A percentile compares a stretch with the other conserved stretches of the same genome.
Conservation (phyloP, 148 eudicot genomes). For the Simmondsia chinensis region DNA sequence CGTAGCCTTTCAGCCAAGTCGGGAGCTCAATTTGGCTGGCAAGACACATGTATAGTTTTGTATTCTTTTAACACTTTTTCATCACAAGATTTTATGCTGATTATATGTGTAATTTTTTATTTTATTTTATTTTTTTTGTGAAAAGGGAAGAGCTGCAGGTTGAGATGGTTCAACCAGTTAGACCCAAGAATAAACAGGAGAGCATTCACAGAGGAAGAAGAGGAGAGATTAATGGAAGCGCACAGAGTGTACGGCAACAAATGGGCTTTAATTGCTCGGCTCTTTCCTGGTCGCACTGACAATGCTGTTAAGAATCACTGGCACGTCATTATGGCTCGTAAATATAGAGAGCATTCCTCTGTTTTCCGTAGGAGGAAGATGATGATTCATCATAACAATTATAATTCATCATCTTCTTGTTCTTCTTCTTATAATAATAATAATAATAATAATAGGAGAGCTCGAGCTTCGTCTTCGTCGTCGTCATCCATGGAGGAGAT, state of each 20-base stretch:
- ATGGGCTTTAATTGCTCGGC: conserved; percentile 83
- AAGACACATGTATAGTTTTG: too few relatives aligned
- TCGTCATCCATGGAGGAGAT: conserved; percentile 17
- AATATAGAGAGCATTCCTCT: conserved; percentile 56
- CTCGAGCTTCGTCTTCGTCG: conserved; percentile 15
- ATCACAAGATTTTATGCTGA: too few relatives aligned
- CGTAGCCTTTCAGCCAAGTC: too few relatives aligned
- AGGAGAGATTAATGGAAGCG: conserved; percentile 64
- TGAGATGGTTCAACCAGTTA: conserved; percentile 89
- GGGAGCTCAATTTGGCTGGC: too few relatives aligned
- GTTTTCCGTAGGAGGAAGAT: conserved; percentile 39
- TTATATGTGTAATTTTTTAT: too few relatives aligned
- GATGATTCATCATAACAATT: neutral
- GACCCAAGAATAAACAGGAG: conserved; percentile 81
- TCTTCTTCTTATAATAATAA: conserved; percentile 1
- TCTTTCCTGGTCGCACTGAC: conserved; percentile 80
- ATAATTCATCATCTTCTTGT: neutral
- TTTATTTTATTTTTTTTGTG: neutral
- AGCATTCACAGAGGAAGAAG: conserved; percentile 77
- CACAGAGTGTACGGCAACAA: conserved; percentile 77
- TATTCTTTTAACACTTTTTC: too few relatives aligned
- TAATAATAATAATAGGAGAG: conserved; percentile 3
- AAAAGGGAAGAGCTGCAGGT: conserved; percentile 85
- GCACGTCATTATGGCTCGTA: conserved; percentile 90
- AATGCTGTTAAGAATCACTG: conserved; percentile 94